These are phyloP conservation scores for Casuarina glauca DNA, from an alignment of 306 rosid species.

Conservation along the genomic window DNA sequence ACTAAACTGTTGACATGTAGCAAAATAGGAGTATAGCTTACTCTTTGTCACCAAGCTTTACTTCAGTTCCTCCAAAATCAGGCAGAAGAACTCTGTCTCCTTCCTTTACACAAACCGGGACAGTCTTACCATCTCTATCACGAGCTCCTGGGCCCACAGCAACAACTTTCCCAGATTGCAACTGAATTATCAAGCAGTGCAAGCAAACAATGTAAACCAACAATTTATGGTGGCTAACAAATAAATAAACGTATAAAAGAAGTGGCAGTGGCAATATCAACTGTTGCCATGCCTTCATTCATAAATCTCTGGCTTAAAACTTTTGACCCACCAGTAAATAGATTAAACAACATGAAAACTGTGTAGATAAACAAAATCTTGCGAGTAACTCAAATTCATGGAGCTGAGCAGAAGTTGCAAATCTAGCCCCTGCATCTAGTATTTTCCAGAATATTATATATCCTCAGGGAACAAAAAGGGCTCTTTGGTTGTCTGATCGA, in stretches of 20 bases:
- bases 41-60: conserved; percentile 51
- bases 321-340: not conserved
- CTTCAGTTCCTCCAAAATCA: conserved; percentile 56
- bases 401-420: not conserved
- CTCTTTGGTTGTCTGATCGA: not conserved
- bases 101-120: conserved; percentile 43
- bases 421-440: not conserved
- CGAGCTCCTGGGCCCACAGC: conserved; percentile 48
- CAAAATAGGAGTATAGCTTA: conserved; percentile 13
- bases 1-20: not conserved
- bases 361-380: not conserved
- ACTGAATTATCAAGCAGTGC: conserved; percentile 25
- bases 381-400: not conserved
- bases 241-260: not conserved
- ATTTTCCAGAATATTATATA: not conserved
- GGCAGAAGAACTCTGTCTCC: conserved; percentile 54
- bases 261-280: not conserved
- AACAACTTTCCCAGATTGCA: conserved; percentile 52
- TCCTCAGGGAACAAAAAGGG: not conserved
- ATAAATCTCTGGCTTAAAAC: not conserved
- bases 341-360: not conserved
- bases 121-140: conserved; percentile 45
- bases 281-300: not conserved
- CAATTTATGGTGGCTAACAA: not conserved
- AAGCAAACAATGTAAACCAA: not conserved